phyloP scores from a whole-genome alignment of 2,329 filamentous ascomycete species.

The Saccharata proteae region DNA sequence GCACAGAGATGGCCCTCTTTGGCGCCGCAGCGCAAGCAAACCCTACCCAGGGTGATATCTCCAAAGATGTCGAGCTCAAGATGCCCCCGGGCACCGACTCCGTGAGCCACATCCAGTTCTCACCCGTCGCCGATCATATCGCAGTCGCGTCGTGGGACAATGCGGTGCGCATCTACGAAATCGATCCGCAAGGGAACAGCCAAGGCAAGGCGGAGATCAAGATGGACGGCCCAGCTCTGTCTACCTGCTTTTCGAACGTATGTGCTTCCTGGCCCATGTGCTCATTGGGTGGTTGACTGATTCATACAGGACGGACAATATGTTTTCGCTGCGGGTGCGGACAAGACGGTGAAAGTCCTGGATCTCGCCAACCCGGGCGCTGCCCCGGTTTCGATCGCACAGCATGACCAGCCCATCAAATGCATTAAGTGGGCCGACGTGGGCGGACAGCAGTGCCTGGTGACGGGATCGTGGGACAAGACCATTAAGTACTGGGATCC shows the following conservation, averaged over 20 bases:
- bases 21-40: conserved; percentile 42
- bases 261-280: too few species aligned
- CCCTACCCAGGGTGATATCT: conserved; percentile 80
- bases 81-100: conserved; percentile 70
- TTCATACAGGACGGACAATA: conserved; percentile 69
- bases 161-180: conserved; percentile 94
- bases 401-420: conserved; percentile 73
- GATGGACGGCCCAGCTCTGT: conserved; percentile 74
- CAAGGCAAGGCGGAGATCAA: conserved; percentile 78
- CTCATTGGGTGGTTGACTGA: background rate
- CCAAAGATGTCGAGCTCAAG: conserved; percentile 69
- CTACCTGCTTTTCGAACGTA: conserved; percentile 26
- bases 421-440: conserved; percentile 53
- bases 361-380: conserved; percentile 69
- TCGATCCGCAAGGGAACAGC: conserved; percentile 63
- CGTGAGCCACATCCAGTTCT: conserved; percentile 80
- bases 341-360: conserved; percentile 81
- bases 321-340: conserved; percentile 74
- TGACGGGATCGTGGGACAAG: conserved; percentile 90
- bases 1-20: conserved; percentile 60
- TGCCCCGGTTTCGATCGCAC: conserved; percentile 57
- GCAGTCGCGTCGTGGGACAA: conserved; percentile 95
- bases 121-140: conserved; percentile 63
- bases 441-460: conserved; percentile 63
- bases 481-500: conserved; percentile 84